Percentiles rank a stretch among this genome's conserved stretches.
Evolutionary conservation across 805 yeast genomes (phyloP).

Genomic region (Candida methanosorbosa): DNA sequence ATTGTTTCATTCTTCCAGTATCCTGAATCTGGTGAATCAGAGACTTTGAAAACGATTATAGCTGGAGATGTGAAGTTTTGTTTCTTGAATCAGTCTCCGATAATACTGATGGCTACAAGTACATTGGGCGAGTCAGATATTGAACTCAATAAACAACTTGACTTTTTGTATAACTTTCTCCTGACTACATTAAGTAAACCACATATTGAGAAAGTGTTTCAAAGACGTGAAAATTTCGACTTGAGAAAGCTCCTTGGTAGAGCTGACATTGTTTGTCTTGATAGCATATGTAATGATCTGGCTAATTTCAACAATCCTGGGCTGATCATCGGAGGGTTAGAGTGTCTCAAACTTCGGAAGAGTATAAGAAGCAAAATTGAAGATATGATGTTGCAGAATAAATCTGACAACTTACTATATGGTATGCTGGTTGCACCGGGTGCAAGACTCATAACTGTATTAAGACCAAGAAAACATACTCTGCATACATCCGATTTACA

Average conservation of each 20-base stretch:
- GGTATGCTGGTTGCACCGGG: conserved; percentile 61
- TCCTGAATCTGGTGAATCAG: conserved; percentile 22
- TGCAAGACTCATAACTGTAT: conserved; percentile 56
- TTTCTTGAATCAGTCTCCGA: conserved; percentile 56
- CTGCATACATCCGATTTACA: conserved; percentile 78
- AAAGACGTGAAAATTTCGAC: conserved; percentile 71
- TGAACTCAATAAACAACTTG: conserved; percentile 56
- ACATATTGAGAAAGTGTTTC: conserved; percentile 60
- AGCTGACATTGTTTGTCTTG: conserved; percentile 65
- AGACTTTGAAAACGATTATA: conserved; percentile 40
- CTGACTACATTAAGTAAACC: conserved; percentile 80
- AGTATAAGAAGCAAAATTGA: conserved; percentile 51
- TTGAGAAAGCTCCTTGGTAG: conserved; percentile 66
- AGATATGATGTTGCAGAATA: conserved; percentile 38
- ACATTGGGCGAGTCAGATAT: conserved; percentile 41
- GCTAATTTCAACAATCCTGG: conserved; percentile 46
- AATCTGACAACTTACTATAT: conserved; percentile 55
- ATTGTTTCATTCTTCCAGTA: conserved; percentile 61
- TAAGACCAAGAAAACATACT: conserved; percentile 72
- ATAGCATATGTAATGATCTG: conserved; percentile 49
- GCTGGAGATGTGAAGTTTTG: conserved; percentile 46
- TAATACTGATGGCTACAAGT: conserved; percentile 65
- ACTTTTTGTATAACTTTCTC: conserved; percentile 64
- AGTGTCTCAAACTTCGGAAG: conserved; percentile 50
- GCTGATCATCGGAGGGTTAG: conserved; percentile 55